Evolutionary conservation across 164 flowering plant species (phyloP).

Genomic region (Stephania cephalantha): DNA sequence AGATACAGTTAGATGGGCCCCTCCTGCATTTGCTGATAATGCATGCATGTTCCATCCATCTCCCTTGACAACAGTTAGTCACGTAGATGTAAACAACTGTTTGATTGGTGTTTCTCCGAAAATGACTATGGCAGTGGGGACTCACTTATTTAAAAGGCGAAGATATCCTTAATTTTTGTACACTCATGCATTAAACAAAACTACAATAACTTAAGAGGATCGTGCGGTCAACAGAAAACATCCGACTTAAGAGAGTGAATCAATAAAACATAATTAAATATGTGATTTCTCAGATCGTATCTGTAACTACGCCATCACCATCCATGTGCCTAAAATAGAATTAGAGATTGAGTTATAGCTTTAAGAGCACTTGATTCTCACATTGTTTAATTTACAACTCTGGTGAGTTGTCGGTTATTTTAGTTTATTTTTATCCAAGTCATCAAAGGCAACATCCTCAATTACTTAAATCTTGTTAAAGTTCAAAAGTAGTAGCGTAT

Average conservation of each 20-base stretch:
- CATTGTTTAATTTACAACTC: background rate
- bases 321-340: conserved; percentile 7
- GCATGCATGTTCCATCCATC: background rate
- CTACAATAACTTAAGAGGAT: background rate
- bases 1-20: too few species aligned
- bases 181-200: too few species aligned
- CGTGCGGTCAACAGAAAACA: conserved; percentile 2
- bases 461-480: too few species aligned
- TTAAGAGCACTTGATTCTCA: background rate
- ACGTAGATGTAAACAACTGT: background rate
- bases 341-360: conserved; percentile 2
- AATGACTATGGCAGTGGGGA: background rate
- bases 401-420: background rate
- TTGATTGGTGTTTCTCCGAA: background rate
- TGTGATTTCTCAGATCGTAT: background rate
- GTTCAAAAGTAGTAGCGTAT: too few species aligned
- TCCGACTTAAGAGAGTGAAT: background rate
- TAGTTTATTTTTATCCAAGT: background rate
- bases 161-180: background rate
- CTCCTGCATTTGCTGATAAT: background rate
- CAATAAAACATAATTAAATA: background rate
- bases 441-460: background rate
- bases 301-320: background rate
- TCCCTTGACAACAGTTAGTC: background rate
- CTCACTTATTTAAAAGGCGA: background rate